Base-by-base conservation (phyloP, 257 asterid genomes). In the Ballota nigra region DNA sequence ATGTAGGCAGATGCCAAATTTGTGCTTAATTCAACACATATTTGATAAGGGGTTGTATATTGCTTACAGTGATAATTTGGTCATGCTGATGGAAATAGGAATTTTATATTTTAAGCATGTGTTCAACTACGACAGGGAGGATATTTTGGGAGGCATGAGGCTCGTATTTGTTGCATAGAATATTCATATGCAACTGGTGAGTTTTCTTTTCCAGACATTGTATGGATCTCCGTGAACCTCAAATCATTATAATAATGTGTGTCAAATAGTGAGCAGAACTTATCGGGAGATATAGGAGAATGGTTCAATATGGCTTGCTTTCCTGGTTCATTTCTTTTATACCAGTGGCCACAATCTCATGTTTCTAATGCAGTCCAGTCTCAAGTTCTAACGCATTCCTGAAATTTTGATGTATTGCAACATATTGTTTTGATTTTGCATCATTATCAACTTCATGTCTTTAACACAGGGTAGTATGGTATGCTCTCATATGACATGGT, bases 81-180 rank as follows among this genome's bases (percentile, higher is more conserved):
- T 19, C 40, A 9, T 43, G 34, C 66, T 56, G 36, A 45, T 66
- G 52, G 43, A 52, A 45, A 74, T 45, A 16, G 63, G 63, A 15
- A 55, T 59, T 61, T 62, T 16, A 10, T 80, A 56, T 19, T 75
- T 18, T 81, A 90, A 96, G 85, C 95, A 86, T 34, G 90, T 87
- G 18, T 89, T 92, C 85, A 87, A 85, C 83, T 47, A 86, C 65
- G 79, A 77, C 68, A 84, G 86, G 72, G 96, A 81, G 84, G 96
- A 88, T 76, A 75, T 86, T 40, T 68, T 90, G 85, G 96, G 71
- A 80, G 79, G 74, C 96, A 90, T 61, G 95, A 85, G 65, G 92
- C 91, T 9, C 95, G 92, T 20, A 91, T 92, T 75, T 93, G 96
- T 41, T 89, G 97, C 66, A 63, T 91, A 69, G 97, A 91, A 31